These are phyloP conservation scores for Massarina eburnea DNA, from an alignment of 2,329 filamentous ascomycete genomes.

Conservation along the genomic window DNA sequence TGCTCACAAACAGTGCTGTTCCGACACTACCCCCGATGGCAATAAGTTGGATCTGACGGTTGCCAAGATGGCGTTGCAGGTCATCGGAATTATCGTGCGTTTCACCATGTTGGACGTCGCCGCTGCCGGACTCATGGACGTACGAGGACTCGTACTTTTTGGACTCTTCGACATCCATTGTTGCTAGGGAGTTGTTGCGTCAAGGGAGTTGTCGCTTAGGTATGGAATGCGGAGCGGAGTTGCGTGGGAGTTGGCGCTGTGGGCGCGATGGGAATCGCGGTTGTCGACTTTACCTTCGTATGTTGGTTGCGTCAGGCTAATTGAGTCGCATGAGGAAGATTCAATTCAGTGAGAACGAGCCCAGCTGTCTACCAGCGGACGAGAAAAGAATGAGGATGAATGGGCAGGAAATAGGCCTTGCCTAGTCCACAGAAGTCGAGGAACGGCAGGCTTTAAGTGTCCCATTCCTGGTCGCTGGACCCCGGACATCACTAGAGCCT, in stretches of 20 bases:
- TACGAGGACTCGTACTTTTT: conserved; percentile 35
- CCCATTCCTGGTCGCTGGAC: conserved; percentile 23
- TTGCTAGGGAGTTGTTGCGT: conserved; percentile 22
- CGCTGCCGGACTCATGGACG: conserved; percentile 24
- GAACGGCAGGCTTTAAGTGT: conserved; percentile 26
- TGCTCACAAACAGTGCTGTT: conserved; percentile 61
- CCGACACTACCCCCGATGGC: conserved; percentile 46
- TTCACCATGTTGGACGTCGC: conserved; percentile 30
- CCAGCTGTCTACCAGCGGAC: background rate
- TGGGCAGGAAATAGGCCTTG: background rate
- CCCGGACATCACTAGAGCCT: conserved; percentile 16
- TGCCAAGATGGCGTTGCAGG: conserved; percentile 43
- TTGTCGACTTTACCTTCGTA: background rate
- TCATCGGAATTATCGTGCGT: conserved; percentile 39
- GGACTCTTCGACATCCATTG: conserved; percentile 28
- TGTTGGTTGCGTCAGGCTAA: background rate
- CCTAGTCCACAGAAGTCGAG: conserved; percentile 4
- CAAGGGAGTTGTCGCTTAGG: conserved; percentile 15
- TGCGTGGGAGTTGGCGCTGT: background rate
- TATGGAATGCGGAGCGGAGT: background rate
- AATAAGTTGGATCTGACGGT: conserved; percentile 46
- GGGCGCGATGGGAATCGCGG: background rate
- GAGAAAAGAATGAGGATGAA: background rate
- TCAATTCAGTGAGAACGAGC: background rate
- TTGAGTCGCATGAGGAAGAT: background rate